A percentile compares a stretch with the other conserved stretches of the same genome.
These are phyloP conservation scores for Verticillium nonalfalfae DNA, from an alignment of 2,329 filamentous ascomycete genomes.

Conservation along the genomic window DNA sequence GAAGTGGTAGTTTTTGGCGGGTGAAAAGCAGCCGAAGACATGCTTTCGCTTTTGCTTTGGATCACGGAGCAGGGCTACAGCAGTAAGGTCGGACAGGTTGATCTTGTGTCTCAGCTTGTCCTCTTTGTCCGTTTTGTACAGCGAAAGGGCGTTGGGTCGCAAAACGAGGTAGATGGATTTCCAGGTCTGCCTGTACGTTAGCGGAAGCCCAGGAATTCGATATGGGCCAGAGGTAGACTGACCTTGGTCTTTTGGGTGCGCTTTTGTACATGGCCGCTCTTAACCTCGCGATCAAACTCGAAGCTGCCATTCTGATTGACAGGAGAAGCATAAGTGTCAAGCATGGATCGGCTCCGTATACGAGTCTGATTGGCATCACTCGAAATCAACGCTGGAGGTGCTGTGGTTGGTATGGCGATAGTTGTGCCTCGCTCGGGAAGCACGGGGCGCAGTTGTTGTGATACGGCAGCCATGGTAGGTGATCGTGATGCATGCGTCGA, in stretches of 20 bases:
- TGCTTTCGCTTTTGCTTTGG: constrained; percentile 81
- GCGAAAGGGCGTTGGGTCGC: constrained; percentile 80
- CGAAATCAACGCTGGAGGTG: constrained; percentile 7
- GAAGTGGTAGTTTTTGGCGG: constrained; percentile 85
- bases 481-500: background rate
- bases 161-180: constrained; percentile 85
- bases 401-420: constrained; percentile 16
- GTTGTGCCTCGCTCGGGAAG: constrained; percentile 5
- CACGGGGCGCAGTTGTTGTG: constrained; percentile 5
- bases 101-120: constrained; percentile 85
- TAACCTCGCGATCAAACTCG: constrained; percentile 90
- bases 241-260: constrained; percentile 93
- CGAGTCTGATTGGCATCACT: constrained; percentile 17
- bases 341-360: constrained; percentile 32
- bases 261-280: constrained; percentile 79
- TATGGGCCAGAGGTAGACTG: constrained; percentile 12
- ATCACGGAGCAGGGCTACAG: constrained; percentile 82
- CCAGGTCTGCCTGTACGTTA: constrained; percentile 60
- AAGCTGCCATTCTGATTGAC: constrained; percentile 95
- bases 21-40: constrained; percentile 88
- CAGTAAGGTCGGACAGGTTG: constrained; percentile 81
- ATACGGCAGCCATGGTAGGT: background rate
- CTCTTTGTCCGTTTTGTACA: constrained; percentile 90
- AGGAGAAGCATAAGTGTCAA: constrained; percentile 65
- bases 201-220: background rate